Evolutionary conservation across 768 basidiomycete species (phyloP).

Genomic region (Rhodotorula sphaerocarpa): DNA sequence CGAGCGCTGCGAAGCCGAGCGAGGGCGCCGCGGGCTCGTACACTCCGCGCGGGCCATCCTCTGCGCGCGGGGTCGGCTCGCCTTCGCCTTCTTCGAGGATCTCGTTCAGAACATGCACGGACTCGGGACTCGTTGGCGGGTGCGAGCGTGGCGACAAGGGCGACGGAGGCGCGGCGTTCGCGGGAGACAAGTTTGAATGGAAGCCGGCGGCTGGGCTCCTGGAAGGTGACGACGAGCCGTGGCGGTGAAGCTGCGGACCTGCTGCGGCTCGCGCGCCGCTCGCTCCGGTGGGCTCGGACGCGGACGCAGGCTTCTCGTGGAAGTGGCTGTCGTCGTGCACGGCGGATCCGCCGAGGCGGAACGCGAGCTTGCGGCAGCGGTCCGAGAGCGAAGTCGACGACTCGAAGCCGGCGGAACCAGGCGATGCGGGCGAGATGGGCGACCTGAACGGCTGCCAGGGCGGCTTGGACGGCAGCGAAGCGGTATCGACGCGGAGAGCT

Average conservation of each 20-base stretch:
- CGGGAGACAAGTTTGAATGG: no score
- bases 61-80: not conserved
- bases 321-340: constrained; percentile 3
- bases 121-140: constrained; percentile 10
- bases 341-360: constrained; percentile 15
- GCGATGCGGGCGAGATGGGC: not conserved
- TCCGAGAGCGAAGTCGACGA: constrained; percentile 3
- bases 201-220: no score
- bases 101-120: constrained; percentile 13
- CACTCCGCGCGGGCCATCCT: not conserved
- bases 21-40: not conserved
- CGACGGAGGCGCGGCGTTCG: constrained; percentile 7
- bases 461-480: not conserved
- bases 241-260: not conserved
- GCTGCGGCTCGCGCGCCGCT: not conserved
- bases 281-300: not conserved
- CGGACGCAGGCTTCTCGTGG: not conserved
- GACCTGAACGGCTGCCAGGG: constrained; percentile 18
- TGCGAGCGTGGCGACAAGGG: constrained; percentile 12
- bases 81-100: constrained; percentile 19
- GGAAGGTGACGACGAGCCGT: no score
- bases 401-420: not conserved
- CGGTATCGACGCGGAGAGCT: constrained; percentile 8
- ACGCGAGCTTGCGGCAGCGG: constrained; percentile 24
- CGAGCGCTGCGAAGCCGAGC: not conserved